A percentile compares a stretch with the other conserved stretches of the same genome.
phyloP scores from a whole-genome alignment of 1,139 yeast species.

The Candida sojae region DNA sequence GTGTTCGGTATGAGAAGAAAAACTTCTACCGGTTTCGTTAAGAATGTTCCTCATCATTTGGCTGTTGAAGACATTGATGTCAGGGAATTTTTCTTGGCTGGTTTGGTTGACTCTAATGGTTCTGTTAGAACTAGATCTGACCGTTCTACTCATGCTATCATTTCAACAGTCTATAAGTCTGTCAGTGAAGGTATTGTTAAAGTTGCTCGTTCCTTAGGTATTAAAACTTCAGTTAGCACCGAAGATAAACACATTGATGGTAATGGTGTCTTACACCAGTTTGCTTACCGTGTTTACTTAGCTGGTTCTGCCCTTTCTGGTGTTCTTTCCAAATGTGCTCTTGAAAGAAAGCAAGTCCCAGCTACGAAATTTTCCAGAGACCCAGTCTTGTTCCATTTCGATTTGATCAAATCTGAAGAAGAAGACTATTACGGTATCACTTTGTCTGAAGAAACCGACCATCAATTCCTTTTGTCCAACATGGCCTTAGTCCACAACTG shows the following conservation, averaged over 20 bases:
- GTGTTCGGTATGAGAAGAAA: slow-evolving; percentile 2
- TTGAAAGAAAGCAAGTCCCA: slow-evolving; percentile 13
- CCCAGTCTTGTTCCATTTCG: slow-evolving; percentile 19
- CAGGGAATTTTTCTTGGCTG: slow-evolving; percentile 42
- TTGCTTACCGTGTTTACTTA: slow-evolving; percentile 15
- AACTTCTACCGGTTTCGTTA: slow-evolving; percentile 3
- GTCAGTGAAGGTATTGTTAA: slow-evolving; percentile 31
- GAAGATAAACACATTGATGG: slow-evolving; percentile 8
- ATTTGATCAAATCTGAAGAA: slow-evolving; percentile 21
- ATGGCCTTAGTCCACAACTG: slow-evolving; percentile 41
- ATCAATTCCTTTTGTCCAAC: slow-evolving; percentile 38
- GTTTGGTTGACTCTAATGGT: slow-evolving; percentile 40
- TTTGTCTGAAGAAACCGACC: slow-evolving; percentile 36
- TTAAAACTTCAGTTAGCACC: slow-evolving; percentile 21
- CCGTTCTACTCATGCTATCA: slow-evolving; percentile 19
- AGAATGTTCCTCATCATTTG: slow-evolving; percentile 18
- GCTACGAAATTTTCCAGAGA: slow-evolving; percentile 1
- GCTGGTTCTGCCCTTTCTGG: slow-evolving; percentile 19
- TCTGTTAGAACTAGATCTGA: slow-evolving; percentile 18
- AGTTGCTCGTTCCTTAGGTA: slow-evolving; percentile 42
- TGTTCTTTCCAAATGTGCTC: slow-evolving; percentile 23
- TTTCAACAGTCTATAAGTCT: slow-evolving; percentile 27
- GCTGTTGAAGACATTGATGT: slow-evolving; percentile 23
- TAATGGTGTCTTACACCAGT: slow-evolving; percentile 6
- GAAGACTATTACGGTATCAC: slow-evolving; percentile 44